These are phyloP conservation scores for Collybiopsis confluens DNA, from an alignment of 768 basidiomycete species.

Conservation along the genomic window DNA sequence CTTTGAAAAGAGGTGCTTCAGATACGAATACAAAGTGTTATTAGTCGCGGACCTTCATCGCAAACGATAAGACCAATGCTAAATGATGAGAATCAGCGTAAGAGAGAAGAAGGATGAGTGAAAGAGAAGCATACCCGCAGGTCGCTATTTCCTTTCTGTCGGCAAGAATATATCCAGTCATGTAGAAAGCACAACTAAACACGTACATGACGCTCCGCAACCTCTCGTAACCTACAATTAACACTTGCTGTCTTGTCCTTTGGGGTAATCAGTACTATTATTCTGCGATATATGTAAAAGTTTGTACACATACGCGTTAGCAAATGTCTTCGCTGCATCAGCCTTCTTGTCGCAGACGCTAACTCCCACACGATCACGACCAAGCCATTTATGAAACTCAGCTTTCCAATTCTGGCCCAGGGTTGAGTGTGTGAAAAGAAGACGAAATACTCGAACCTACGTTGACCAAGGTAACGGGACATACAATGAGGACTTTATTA, in stretches of 20 bases:
- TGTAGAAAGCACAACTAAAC: conserved; percentile 1
- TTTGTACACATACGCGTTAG: not conserved
- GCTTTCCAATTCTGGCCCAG: conserved; percentile 81
- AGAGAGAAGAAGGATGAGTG: not conserved
- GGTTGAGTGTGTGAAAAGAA: conserved; percentile 1
- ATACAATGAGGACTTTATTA: conserved; percentile 87
- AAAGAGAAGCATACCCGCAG: conserved; percentile 49
- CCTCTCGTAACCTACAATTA: conserved; percentile 94
- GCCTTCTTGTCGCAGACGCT: conserved; percentile 40
- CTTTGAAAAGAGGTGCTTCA: conserved; percentile 31
- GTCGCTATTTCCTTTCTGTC: conserved; percentile 51
- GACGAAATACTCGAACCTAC: conserved; percentile 36
- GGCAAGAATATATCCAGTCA: not conserved
- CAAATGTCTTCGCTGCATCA: conserved; percentile 15
- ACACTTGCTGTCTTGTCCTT: conserved; percentile 75
- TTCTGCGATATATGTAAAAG: not conserved
- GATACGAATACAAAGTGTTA: not conserved
- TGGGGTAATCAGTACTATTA: conserved; percentile 12
- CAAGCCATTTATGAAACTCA: conserved; percentile 93
- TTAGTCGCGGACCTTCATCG: conserved; percentile 70
- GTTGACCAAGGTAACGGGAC: conserved; percentile 86
- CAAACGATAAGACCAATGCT: conserved; percentile 92
- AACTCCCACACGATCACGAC: conserved; percentile 44
- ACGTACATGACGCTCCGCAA: conserved; percentile 78
- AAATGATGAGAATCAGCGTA: not conserved